A percentile compares a stretch with the other conserved stretches of the same genome.
Conservation (phyloP, 139 green algal species). For the Chlorokybus atmophyticus region DNA sequence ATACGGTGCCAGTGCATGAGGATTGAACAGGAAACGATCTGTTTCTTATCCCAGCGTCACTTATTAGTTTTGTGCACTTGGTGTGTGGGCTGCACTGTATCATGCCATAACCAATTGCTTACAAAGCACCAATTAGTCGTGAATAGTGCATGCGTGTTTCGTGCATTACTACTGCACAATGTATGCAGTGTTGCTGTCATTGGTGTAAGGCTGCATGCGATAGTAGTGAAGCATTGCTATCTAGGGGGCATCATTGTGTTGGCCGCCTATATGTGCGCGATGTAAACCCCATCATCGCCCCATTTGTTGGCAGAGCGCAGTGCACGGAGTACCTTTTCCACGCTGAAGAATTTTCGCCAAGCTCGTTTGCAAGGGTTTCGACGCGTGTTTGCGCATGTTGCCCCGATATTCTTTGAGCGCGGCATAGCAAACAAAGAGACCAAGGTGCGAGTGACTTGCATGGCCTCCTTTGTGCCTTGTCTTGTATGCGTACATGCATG, state of each 20-base stretch:
- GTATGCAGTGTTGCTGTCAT: neutral
- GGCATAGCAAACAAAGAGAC: conserved; percentile 58
- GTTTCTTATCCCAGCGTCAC: no score
- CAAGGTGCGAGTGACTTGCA: conserved; percentile 41
- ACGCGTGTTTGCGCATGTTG: conserved; percentile 73
- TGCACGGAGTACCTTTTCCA: conserved; percentile 66
- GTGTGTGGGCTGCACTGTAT: no score
- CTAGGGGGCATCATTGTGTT: neutral
- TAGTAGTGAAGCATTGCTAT: neutral
- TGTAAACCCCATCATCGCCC: conserved; percentile 43
- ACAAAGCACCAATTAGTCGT: neutral
- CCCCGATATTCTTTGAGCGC: conserved; percentile 63
- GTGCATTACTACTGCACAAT: neutral
- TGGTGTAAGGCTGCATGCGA: neutral
- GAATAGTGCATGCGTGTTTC: neutral
- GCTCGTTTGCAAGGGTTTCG: conserved; percentile 53
- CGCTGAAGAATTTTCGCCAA: conserved; percentile 54
- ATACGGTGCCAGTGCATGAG: no score
- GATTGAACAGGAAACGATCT: no score
- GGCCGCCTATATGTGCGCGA: neutral
- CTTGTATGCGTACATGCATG: neutral
- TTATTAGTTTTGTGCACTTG: no score
- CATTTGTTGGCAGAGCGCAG: conserved; percentile 31
- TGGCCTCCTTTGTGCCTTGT: no score
- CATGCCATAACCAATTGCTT: no score